Percentiles rank a stretch among this genome's conserved stretches.
Conservation (phyloP, 352 stramenopile species). For the Halophytophthora batemanensis region DNA sequence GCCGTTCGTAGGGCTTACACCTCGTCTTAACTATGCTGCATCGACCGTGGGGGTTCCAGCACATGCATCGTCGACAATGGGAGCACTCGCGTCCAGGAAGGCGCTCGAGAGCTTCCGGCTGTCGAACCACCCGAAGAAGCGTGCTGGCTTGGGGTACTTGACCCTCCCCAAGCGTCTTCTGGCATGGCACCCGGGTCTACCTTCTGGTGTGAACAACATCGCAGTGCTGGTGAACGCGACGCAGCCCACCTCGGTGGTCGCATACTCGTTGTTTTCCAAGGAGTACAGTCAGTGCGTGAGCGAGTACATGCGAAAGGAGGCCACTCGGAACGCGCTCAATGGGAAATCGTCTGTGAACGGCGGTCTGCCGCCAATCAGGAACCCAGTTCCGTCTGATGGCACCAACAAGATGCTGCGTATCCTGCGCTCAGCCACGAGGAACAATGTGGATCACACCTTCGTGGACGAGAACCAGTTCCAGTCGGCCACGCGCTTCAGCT, state of each 20-base stretch:
- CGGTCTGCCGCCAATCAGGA: constrained; percentile 19
- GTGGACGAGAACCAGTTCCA: constrained; percentile 87
- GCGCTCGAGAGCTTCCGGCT: constrained; percentile 65
- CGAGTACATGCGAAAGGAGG: constrained; percentile 61
- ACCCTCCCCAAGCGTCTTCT: constrained; percentile 79
- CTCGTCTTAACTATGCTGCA: constrained; percentile 15
- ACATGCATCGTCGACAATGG: constrained; percentile 58
- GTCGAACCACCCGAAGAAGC: constrained; percentile 63
- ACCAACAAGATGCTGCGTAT: constrained; percentile 58
- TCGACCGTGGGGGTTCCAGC: constrained; percentile 35
- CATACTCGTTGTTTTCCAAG: constrained; percentile 83
- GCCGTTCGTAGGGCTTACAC: constrained; percentile 6
- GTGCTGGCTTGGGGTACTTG: constrained; percentile 58
- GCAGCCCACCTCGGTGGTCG: constrained; percentile 82
- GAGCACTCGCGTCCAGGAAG: constrained; percentile 53
- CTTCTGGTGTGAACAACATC: constrained; percentile 62
- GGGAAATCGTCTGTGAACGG: constrained; percentile 32
- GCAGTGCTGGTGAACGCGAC: constrained; percentile 75
- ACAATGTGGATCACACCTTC: constrained; percentile 85
- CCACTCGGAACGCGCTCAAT: constrained; percentile 31
- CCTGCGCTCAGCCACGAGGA: constrained; percentile 59
- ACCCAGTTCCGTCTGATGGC: constrained; percentile 23
- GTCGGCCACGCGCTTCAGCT: constrained; percentile 73
- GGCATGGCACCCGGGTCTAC: constrained; percentile 77
- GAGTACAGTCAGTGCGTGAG: constrained; percentile 77